Conservation (phyloP, 2,329 filamentous ascomycete species). For the Sporothrix schenckii region DNA sequence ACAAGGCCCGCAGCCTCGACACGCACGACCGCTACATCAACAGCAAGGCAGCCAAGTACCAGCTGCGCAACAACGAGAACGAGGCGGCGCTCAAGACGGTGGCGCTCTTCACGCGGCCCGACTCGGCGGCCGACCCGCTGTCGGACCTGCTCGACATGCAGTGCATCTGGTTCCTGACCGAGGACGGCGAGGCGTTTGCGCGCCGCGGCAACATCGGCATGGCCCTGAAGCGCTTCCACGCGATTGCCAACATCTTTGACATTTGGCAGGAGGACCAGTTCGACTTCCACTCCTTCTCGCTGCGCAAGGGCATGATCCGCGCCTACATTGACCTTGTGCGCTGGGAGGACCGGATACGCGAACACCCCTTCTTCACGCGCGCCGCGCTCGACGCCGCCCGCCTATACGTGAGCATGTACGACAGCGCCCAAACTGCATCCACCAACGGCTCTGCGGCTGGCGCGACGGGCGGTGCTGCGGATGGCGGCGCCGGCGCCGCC, state of each 20-base stretch:
- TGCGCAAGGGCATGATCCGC: conserved; percentile 94
- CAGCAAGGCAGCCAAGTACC: conserved; percentile 96
- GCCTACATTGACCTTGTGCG: conserved; percentile 95
- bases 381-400: conserved; percentile 80
- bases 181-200: conserved; percentile 88
- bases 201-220: conserved; percentile 80
- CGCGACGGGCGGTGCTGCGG: conserved; percentile 44
- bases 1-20: conserved; percentile 81
- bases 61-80: conserved; percentile 88
- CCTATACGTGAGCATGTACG: conserved; percentile 77
- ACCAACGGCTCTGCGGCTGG: conserved; percentile 35
- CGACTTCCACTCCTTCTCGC: conserved; percentile 95
- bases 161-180: conserved; percentile 93
- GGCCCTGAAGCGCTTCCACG: conserved; percentile 88
- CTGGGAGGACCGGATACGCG: conserved; percentile 89
- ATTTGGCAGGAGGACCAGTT: conserved; percentile 98
- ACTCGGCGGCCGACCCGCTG: conserved; percentile 82
- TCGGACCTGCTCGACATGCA: conserved; percentile 97
- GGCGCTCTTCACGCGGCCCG: conserved; percentile 90
- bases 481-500: conserved; percentile 45
- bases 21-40: conserved; percentile 96
- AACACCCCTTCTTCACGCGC: conserved; percentile 90
- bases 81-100: conserved; percentile 84
- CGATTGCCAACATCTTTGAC: conserved; percentile 90
- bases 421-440: conserved; percentile 50